These are phyloP conservation scores for Cubamyces lactineus DNA, from an alignment of 768 basidiomycete species.

Conservation along the genomic window DNA sequence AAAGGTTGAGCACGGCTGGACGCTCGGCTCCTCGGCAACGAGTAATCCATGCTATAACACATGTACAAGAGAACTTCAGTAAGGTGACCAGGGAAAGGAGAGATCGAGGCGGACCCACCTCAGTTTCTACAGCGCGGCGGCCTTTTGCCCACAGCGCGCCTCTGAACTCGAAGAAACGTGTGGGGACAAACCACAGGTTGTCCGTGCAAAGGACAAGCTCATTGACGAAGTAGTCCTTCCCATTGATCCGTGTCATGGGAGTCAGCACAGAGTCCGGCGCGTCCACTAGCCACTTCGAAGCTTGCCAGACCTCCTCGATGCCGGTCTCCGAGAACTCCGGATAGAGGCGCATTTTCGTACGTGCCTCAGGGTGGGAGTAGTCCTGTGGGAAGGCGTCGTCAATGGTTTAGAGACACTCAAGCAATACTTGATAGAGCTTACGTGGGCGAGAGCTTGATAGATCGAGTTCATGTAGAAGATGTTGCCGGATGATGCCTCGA, in stretches of 20 bases:
- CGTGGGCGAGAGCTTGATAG: slow-evolving; percentile 26
- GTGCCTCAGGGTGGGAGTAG: slow-evolving; percentile 32
- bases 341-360: slow-evolving; percentile 33
- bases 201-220: slow-evolving; percentile 26
- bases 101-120: too few species aligned
- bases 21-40: too few species aligned
- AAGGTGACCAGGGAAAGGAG: too few species aligned
- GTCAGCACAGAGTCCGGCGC: slow-evolving; percentile 32
- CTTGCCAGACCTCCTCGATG: slow-evolving; percentile 34
- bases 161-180: slow-evolving; percentile 17
- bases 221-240: slow-evolving; percentile 30
- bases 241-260: slow-evolving; percentile 29
- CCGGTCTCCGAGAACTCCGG: slow-evolving; percentile 29
- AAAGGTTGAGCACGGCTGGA: too few species aligned
- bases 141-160: slow-evolving; percentile 11
- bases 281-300: slow-evolving; percentile 35
- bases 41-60: too few species aligned
- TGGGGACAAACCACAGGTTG: slow-evolving; percentile 23
- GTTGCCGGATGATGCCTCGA: slow-evolving; percentile 26
- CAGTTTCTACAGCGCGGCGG: background rate
- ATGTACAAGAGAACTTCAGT: too few species aligned
- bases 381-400: too few species aligned
- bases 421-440: too few species aligned
- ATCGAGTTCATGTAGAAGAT: slow-evolving; percentile 37
- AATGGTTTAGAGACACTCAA: too few species aligned